phyloP scores from a whole-genome alignment of 345 rosid genomes.

The Eucalyptus microcorys region DNA sequence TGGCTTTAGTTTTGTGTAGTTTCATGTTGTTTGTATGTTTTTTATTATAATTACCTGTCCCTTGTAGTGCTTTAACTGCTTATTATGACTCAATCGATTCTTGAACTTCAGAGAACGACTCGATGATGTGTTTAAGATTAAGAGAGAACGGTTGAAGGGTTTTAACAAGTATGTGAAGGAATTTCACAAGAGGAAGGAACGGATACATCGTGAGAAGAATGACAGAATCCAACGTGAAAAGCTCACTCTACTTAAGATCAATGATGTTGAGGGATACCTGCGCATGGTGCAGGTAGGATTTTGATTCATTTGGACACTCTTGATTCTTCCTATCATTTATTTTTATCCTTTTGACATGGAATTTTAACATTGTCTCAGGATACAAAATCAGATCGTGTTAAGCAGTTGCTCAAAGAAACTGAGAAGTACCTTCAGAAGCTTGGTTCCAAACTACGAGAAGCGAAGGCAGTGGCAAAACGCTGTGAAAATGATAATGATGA shows the following conservation, averaged over 20 bases:
- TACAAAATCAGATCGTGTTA: slow-evolving; percentile 92
- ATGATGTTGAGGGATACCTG: slow-evolving; percentile 94
- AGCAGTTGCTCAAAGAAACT: slow-evolving; percentile 80
- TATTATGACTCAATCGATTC: slow-evolving; percentile 1
- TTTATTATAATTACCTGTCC: background rate
- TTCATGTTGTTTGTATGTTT: background rate
- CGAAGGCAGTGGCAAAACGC: slow-evolving; percentile 37
- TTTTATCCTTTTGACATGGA: background rate
- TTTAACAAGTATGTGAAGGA: slow-evolving; percentile 83
- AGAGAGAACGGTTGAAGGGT: slow-evolving; percentile 89
- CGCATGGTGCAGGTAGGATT: slow-evolving; percentile 85
- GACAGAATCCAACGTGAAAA: slow-evolving; percentile 96
- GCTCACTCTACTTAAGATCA: slow-evolving; percentile 81
- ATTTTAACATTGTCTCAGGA: slow-evolving; percentile 24
- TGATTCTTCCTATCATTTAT: background rate
- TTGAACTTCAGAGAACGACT: slow-evolving; percentile 62
- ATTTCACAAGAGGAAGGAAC: slow-evolving; percentile 87
- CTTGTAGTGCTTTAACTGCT: background rate
- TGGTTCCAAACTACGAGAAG: slow-evolving; percentile 75
- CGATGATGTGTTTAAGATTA: slow-evolving; percentile 66
- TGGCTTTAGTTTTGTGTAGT: background rate
- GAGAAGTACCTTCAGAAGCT: slow-evolving; percentile 89
- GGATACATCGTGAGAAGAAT: slow-evolving; percentile 81
- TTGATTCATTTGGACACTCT: background rate
- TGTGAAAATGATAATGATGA: slow-evolving; percentile 67